These are phyloP conservation scores for Kodamaea ohmeri DNA, from an alignment of 1,139 yeast species.

Conservation along the genomic window DNA sequence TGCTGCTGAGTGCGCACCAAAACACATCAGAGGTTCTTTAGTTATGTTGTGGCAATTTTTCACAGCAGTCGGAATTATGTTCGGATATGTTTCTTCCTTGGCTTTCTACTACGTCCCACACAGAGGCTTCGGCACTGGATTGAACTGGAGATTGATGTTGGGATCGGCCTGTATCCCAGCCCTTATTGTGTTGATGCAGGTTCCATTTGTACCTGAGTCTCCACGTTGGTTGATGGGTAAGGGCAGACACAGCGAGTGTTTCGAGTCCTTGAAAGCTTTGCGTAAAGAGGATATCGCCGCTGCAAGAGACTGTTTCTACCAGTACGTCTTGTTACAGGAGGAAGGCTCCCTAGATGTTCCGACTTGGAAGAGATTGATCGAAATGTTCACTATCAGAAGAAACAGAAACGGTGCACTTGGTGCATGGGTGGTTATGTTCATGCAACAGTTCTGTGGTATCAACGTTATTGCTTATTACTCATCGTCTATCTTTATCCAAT, in stretches of 20 bases:
- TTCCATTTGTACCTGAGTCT: slow-evolving; percentile 46
- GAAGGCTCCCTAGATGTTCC: slow-evolving; percentile 60
- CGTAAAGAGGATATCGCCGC: slow-evolving; percentile 23
- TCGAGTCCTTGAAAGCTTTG: slow-evolving; percentile 19
- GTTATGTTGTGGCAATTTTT: slow-evolving; percentile 90
- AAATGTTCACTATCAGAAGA: slow-evolving; percentile 70
- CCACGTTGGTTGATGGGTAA: slow-evolving; percentile 34
- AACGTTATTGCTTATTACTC: slow-evolving; percentile 85
- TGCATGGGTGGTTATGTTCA: slow-evolving; percentile 79
- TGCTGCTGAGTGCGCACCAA: slow-evolving; percentile 79
- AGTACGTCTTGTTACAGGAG: slow-evolving; percentile 46
- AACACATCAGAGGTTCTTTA: slow-evolving; percentile 71
- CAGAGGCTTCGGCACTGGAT: slow-evolving; percentile 27
- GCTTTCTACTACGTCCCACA: slow-evolving; percentile 47
- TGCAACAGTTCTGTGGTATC: slow-evolving; percentile 93
- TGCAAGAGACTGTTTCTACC: slow-evolving; percentile 30
- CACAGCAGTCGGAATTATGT: slow-evolving; percentile 84
- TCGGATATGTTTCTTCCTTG: slow-evolving; percentile 69
- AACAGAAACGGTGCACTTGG: slow-evolving; percentile 82
- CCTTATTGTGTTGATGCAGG: slow-evolving; percentile 58
- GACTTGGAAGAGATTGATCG: slow-evolving; percentile 48
- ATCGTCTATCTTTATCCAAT: slow-evolving; percentile 65
- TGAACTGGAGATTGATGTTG: slow-evolving; percentile 80
- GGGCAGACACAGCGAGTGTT: slow-evolving; percentile 25
- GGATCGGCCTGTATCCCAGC: slow-evolving; percentile 80